Evolutionary conservation across 2,329 filamentous ascomycete species (phyloP).

Genomic region (Chaetomium olivaceum): DNA sequence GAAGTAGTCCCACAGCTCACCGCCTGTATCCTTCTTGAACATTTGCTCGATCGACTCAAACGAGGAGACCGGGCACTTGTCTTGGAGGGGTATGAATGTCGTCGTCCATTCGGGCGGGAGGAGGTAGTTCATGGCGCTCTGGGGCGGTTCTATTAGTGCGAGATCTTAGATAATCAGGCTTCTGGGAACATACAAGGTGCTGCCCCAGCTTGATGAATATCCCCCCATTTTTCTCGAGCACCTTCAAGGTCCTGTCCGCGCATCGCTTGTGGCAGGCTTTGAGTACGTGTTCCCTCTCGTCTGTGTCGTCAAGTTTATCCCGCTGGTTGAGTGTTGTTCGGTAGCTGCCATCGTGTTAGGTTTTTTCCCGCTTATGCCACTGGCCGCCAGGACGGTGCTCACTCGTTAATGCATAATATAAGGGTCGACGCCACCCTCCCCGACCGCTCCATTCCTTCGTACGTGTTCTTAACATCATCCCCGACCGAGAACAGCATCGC

Average conservation of each 20-base stretch:
- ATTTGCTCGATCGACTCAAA: constrained; percentile 83
- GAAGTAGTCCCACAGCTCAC: constrained; percentile 78
- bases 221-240: constrained; percentile 92
- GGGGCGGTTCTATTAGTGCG: constrained; percentile 34
- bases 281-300: constrained; percentile 67
- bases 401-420: constrained; percentile 87
- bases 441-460: constrained; percentile 73
- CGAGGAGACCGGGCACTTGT: constrained; percentile 91
- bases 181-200: constrained; percentile 64
- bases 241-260: constrained; percentile 79
- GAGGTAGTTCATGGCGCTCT: constrained; percentile 94
- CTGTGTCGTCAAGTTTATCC: constrained; percentile 61
- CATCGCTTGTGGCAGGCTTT: constrained; percentile 89
- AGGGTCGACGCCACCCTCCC: constrained; percentile 75
- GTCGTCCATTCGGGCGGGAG: constrained; percentile 89
- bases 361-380: background rate
- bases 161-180: too few relatives aligned
- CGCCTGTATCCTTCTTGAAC: constrained; percentile 81
- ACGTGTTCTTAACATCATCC: constrained; percentile 74
- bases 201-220: constrained; percentile 99
- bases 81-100: constrained; percentile 94
- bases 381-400: constrained; percentile 28
- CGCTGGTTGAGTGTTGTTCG: constrained; percentile 75
- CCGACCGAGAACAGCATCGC: constrained; percentile 47
- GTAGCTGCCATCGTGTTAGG: constrained; percentile 62